These are phyloP conservation scores for Cenchrus fungigraminus DNA, from an alignment of 176 grass and related monocot species.

Conservation along the genomic window DNA sequence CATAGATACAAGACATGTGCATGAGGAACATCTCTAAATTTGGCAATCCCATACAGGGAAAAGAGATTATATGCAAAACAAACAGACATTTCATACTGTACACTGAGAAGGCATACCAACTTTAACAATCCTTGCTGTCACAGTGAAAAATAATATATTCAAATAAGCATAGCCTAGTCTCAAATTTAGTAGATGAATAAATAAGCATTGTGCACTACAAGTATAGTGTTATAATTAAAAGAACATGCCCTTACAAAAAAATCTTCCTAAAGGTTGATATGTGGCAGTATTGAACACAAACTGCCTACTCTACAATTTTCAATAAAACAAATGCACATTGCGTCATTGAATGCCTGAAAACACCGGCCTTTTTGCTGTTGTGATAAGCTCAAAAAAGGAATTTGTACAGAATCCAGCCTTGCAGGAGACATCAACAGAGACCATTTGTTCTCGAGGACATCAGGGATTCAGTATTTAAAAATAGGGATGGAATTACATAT, in stretches of 20 bases:
- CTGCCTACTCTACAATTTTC: conserved; percentile 23
- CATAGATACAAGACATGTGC: conserved; percentile 24
- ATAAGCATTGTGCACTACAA: conserved; percentile 5
- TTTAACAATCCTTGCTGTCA: background rate
- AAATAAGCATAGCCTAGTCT: conserved; percentile 17
- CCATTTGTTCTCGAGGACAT: background rate
- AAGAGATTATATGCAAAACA: background rate
- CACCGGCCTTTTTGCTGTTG: background rate
- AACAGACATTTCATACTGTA: background rate
- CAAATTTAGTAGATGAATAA: conserved; percentile 19
- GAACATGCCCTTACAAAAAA: conserved; percentile 3
- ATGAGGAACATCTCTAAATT: conserved; percentile 27
- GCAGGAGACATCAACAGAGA: background rate
- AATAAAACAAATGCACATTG: background rate
- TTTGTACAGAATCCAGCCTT: background rate
- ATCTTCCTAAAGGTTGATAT: background rate
- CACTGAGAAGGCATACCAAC: background rate
- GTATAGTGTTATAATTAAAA: conserved; percentile 3
- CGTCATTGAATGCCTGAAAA: background rate
- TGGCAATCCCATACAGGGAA: background rate
- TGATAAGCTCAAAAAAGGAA: conserved; percentile 17
- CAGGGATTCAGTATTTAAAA: background rate
- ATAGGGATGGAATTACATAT: background rate
- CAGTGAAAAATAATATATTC: background rate
- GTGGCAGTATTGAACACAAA: background rate